A percentile compares a stretch with the other conserved stretches of the same genome.
phyloP scores from a whole-genome alignment of 805 yeast species.

The Pichia phayaonensis region DNA sequence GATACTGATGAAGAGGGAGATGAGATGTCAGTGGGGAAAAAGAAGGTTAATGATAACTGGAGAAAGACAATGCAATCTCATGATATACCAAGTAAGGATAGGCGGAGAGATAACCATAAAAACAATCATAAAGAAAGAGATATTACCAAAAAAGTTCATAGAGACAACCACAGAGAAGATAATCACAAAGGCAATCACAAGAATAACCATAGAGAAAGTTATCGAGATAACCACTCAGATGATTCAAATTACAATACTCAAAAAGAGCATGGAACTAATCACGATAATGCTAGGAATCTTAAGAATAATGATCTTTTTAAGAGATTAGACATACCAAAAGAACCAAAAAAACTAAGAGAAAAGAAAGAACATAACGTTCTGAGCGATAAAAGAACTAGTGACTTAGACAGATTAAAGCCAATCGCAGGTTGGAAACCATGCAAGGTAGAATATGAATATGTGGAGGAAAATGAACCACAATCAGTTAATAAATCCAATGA shows the following conservation, averaged over 20 bases:
- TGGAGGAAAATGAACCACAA: too few species aligned
- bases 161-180: too few species aligned
- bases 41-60: background rate
- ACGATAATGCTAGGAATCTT: background rate
- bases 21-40: background rate
- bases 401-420: slow-evolving; percentile 7
- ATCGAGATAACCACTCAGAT: background rate
- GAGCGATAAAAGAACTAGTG: background rate
- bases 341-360: background rate
- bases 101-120: background rate
- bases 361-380: background rate
- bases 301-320: background rate
- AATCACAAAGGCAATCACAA: background rate
- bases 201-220: background rate
- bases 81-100: background rate
- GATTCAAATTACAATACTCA: background rate
- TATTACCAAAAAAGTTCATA: background rate
- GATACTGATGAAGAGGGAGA: background rate
- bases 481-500: slow-evolving; percentile 1
- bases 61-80: background rate
- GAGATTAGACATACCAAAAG: background rate
- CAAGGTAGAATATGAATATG: too few species aligned
- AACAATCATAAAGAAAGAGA: background rate
- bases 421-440: slow-evolving; percentile 3
- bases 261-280: background rate